These are phyloP conservation scores for Luzula sylvatica DNA, from an alignment of 176 grass and related monocot genomes.

Conservation along the genomic window DNA sequence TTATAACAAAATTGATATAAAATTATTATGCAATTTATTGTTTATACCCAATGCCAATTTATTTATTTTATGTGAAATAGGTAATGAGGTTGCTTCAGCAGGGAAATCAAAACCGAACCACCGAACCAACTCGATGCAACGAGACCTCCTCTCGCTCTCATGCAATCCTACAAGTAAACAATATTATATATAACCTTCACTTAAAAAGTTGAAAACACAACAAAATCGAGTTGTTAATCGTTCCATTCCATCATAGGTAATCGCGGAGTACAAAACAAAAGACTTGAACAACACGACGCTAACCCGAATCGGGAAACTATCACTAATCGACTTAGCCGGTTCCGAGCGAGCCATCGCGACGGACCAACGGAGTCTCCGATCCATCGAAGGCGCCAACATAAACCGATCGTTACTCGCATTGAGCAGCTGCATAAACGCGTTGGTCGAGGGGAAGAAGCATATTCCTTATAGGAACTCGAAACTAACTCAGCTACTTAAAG, in stretches of 20 bases:
- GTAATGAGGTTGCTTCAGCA: conserved; percentile 95
- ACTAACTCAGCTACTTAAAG: conserved; percentile 90
- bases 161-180: conserved; percentile 79
- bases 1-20: conserved; percentile 1
- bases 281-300: conserved; percentile 28
- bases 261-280: conserved; percentile 69
- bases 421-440: conserved; percentile 81
- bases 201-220: not conserved
- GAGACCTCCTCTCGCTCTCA: conserved; percentile 95
- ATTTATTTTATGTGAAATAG: conserved; percentile 15
- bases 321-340: conserved; percentile 89
- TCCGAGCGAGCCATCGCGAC: conserved; percentile 95
- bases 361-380: conserved; percentile 67
- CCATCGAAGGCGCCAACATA: conserved; percentile 89
- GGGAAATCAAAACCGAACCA: conserved; percentile 92
- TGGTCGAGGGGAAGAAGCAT: conserved; percentile 96
- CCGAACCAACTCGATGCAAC: conserved; percentile 77
- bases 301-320: conserved; percentile 62
- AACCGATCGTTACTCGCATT: conserved; percentile 90
- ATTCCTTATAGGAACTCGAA: conserved; percentile 96
- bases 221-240: too few relatives aligned
- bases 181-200: not conserved
- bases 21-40: conserved; percentile 4
- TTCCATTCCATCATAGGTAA: conserved; percentile 36
- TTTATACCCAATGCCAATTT: conserved; percentile 7